Base-by-base conservation (phyloP, 805 yeast species). In the Candida maltosa region DNA sequence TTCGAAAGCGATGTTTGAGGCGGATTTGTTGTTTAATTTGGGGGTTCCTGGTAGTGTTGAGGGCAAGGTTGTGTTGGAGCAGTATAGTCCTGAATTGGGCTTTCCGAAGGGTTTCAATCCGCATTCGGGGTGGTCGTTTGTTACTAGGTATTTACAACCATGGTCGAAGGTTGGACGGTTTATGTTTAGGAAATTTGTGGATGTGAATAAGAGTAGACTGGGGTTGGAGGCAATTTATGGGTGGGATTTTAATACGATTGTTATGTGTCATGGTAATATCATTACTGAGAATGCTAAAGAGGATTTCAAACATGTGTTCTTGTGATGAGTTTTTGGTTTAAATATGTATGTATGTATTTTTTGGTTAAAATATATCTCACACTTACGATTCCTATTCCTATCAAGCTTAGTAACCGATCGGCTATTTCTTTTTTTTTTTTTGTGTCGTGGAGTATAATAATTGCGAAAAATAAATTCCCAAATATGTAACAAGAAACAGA, bases 201-300 rank as follows among this genome's bases (percentile, higher is more conserved):
- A 47, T 26, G 16, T 26, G 5, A 44, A 44, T 7, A 43, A 44
- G 33, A 46, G 48, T 24, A 29, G 29, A 27, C 35, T 41, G 10
- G 57, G 68, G 14, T 41, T 60, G 19, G 43, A 50, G 22, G 50
- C 61, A 18, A 48, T 68, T 15, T 36, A 57, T 23, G 37, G 46
- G 7, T 69, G 75, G 75, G 69, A 71, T 27, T 70, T 76, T 40
- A 69, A 70, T 10, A 58, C 61, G n/a, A 58, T 77, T 32, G 72
- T 80, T 26, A 58, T 70, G 45, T 75, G 81, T 43, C 87, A 80
- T 49, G 87, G 87, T 10, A 73, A 72, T 43, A 62, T 77, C 8
- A 59, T 79, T 37, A 76, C 73, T 16, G 47, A 52, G 27, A 51
- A 54, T 31, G 65, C 65, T 1, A 58, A 58, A 41, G 40, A 44